Percentiles rank a stretch among this genome's conserved stretches.
Conservation (phyloP, 345 rosid genomes). For the Moricandia arvensis region DNA sequence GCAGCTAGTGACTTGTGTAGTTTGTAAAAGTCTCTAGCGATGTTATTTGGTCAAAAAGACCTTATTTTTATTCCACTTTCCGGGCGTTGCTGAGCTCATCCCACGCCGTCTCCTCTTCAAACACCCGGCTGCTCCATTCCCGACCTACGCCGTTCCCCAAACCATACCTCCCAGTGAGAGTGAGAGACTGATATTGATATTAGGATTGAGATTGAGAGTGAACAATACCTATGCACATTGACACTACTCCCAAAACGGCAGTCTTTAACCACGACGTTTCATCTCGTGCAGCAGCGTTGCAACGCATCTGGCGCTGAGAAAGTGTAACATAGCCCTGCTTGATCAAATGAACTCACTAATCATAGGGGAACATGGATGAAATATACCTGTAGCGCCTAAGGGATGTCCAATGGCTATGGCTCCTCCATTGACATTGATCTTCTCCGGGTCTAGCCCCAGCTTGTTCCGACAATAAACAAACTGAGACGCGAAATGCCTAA, state of each 20-base stretch:
- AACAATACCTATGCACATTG: conserved; percentile 63
- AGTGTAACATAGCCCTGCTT: neutral
- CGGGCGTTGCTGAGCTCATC: conserved; percentile 64
- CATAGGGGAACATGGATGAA: conserved; percentile 7
- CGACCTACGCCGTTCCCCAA: conserved; percentile 52
- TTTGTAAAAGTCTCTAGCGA: neutral
- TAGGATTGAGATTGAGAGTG: neutral
- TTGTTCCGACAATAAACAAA: conserved; percentile 87
- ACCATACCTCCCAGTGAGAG: conserved; percentile 5
- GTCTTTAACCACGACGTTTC: conserved; percentile 80
- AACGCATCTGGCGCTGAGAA: conserved; percentile 77
- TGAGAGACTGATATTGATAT: neutral
- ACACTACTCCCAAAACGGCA: conserved; percentile 84
- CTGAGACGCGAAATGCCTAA: conserved; percentile 96
- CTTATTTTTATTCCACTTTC: conserved; percentile 33
- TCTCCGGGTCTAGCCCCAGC: conserved; percentile 80
- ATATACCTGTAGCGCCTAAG: conserved; percentile 84
- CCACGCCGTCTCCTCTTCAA: conserved; percentile 70
- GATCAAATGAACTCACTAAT: neutral
- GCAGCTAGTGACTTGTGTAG: conserved; percentile 1
- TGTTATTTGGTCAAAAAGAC: neutral
- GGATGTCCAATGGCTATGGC: conserved; percentile 97
- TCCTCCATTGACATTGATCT: conserved; percentile 92
- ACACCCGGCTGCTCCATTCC: conserved; percentile 97
- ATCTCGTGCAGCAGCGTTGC: conserved; percentile 91